A percentile compares a stretch with the other conserved stretches of the same genome.
phyloP scores from a whole-genome alignment of 306 rosid species.

The Rosa multiflora region DNA sequence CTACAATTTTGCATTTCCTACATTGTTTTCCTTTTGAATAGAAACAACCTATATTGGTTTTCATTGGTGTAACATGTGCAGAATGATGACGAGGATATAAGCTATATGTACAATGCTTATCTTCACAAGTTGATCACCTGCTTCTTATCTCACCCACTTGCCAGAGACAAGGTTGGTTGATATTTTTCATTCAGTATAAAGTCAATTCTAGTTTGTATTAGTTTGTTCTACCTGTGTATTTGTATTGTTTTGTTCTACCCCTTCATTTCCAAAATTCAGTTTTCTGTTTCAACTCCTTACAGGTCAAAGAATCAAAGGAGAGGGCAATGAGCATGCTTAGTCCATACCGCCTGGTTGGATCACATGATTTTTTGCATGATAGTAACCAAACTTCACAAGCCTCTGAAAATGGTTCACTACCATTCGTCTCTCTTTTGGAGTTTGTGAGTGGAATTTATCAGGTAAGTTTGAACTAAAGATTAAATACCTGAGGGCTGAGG shows the following conservation, averaged over 20 bases:
- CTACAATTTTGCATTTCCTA: background rate
- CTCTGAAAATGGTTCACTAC: constrained; percentile 43
- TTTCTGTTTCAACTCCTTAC: constrained; percentile 18
- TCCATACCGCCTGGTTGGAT: constrained; percentile 64
- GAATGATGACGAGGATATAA: constrained; percentile 97
- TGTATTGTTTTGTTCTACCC: background rate
- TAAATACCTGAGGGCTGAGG: background rate
- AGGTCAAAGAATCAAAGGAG: constrained; percentile 98
- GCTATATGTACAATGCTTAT: constrained; percentile 91
- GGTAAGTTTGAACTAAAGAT: constrained; percentile 48
- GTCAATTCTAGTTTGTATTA: background rate
- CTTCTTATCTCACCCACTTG: constrained; percentile 85
- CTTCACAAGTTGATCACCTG: constrained; percentile 84
- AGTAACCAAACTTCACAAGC: constrained; percentile 46
- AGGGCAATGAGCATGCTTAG: constrained; percentile 74
- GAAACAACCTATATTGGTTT: background rate
- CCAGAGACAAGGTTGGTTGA: constrained; percentile 87
- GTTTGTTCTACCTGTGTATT: background rate
- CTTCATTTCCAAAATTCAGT: background rate
- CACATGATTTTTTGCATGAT: constrained; percentile 65
- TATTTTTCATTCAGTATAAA: constrained; percentile 7
- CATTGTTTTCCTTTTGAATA: background rate
- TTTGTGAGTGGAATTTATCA: constrained; percentile 90
- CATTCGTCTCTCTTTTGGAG: constrained; percentile 88
- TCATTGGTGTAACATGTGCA: constrained; percentile 36